Conservation (phyloP, 345 rosid species). For the Xanthoceras sorbifolium region DNA sequence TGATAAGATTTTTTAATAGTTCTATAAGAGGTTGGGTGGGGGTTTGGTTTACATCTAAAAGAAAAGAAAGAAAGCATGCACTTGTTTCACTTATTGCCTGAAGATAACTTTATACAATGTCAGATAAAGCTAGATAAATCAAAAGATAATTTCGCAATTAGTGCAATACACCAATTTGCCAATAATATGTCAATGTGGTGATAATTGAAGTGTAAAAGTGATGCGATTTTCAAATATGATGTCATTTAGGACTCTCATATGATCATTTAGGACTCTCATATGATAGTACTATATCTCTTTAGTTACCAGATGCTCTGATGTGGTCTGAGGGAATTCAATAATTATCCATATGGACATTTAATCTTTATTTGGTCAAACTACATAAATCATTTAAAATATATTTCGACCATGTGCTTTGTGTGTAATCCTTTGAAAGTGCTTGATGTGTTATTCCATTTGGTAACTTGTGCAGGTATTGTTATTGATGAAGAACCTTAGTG, state of each 20-base stretch:
- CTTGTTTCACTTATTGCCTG: conserved; percentile 3
- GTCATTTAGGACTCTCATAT: background rate
- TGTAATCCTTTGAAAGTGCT: background rate
- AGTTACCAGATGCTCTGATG: background rate
- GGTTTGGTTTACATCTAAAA: background rate
- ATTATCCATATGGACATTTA: background rate
- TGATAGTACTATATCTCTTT: background rate
- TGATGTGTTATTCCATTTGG: conserved; percentile 6
- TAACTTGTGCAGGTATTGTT: conserved; percentile 70
- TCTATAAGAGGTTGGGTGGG: background rate
- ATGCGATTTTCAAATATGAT: background rate
- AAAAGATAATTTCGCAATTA: background rate
- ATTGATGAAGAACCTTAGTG: conserved; percentile 85
- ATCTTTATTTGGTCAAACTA: background rate
- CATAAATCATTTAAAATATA: background rate
- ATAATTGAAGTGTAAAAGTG: background rate
- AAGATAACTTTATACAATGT: background rate
- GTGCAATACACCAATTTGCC: background rate
- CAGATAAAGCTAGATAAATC: background rate
- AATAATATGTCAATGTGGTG: background rate
- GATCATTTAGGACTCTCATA: background rate
- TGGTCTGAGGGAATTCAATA: background rate
- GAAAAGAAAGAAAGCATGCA: background rate
- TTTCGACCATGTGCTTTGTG: background rate
- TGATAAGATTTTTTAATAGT: background rate